Evolutionary conservation across 1,139 yeast species (phyloP), one percentile per base, ranked within the genome.

Genomic region (Kluyveromyces marxianus): DNA sequence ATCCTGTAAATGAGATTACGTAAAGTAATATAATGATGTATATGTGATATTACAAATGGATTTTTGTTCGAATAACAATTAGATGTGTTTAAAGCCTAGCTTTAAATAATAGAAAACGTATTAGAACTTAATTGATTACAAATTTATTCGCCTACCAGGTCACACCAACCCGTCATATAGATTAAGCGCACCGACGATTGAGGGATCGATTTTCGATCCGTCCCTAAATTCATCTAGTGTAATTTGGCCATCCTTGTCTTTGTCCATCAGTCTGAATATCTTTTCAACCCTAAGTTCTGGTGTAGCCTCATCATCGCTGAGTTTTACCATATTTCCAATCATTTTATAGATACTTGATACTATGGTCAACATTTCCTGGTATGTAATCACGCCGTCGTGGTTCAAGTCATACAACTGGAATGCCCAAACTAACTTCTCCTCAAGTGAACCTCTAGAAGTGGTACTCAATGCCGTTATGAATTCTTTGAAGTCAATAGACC

Each of bases 301-400:
- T 0, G 97, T 89, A 44, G 80, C 78, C 58, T 90, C 97, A 60
- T 89, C 96, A n/a, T 81, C 92, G 5, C 90, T 89, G 45, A 90
- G 72, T 51, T 83, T 81, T 51, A 90, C 96, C 95, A 90, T 90
- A 2, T 90, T 76, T 0, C 98, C 99, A 48, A 92, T 84, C 97
- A 94, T 89, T 66, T 86, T 86, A 65, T 92, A 92, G 35, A 92
- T 87, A 28, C 97, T 86, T 29, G 76, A 72, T 6, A 90, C 85
- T 38, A 94, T 88, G 3, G 79, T 71, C 48, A 88, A 70, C 79
- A 92, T 79, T 62, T 92, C 97, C 34, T 77, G 75, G 63, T 82
- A 87, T 32, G 78, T 72, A 48, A 94, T 76, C 54, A 71, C 74
- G 1, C 96, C 97, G 54, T 81, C 84, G 48, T 78, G 77, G 60